Evolutionary conservation across 2,329 filamentous ascomycete species (phyloP), one percentile per base, ranked within the genome.

Genomic region (Penicillium corylophilum): DNA sequence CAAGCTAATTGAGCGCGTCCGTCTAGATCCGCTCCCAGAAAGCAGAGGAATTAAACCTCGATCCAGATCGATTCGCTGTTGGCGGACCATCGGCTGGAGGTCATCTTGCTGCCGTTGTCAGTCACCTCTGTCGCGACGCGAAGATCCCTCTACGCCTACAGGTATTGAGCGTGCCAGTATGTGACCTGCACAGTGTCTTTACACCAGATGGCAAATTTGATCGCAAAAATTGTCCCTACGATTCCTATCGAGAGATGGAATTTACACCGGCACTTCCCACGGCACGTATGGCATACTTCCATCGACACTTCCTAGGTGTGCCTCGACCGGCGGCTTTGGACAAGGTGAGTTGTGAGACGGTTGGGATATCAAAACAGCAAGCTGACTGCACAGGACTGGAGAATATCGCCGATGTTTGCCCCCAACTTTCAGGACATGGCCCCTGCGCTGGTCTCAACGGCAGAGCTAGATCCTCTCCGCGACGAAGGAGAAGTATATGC

Each of bases 401-500:
- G 70, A 46, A 72, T 74, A 39, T 74, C 71, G 4, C 72, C 72
- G 3, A 73, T 75, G n/a, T 55, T 69, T 15, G 66, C 71, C 4
- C 61, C 67, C 2, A 64, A 65, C 43, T 72, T 74, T 35, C 45
- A 58, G 10, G 59, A 65, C 40, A 52, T 75, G 28, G 72, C 73
- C 10, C 71, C 72, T 4, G 72, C 73, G 3, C 54, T 74, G 42
- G 62, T 74, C 16, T 64, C 67, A 46, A 74, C 70, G 2, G 72
- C 72, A 9, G 72, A 74, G 55, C 66, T 75, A 61, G 72, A 75
- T 55, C 66, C 71, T 43, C 61, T 74, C n/a, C 68, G 72, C 15
- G 71, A 74, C 39, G 72, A 75, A 60, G 73, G 68, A 15, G 72
- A 72, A 51, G 64, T 61, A 9, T 75, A 74, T 58, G 71, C 65